phyloP scores from a whole-genome alignment of 352 stramenopile genomes.

The Bremia lactucae region DNA sequence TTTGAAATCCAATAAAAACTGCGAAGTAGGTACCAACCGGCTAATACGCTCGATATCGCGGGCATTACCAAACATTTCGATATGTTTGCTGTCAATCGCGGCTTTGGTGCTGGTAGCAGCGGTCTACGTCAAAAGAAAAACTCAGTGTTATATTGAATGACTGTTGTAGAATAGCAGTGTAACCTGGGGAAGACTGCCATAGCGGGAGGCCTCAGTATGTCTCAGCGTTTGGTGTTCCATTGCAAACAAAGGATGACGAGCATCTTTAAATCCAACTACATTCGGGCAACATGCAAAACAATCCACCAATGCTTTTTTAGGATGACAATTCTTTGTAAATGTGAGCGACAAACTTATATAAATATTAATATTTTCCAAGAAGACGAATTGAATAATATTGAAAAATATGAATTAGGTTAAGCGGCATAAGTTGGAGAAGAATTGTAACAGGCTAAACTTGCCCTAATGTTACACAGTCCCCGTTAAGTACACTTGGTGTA shows the following conservation, averaged over 20 bases:
- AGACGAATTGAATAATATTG: too few relatives aligned
- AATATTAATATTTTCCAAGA: too few relatives aligned
- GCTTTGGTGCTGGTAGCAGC: slow-evolving; percentile 8
- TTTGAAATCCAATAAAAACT: not conserved
- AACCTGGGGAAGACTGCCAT: slow-evolving; percentile 23
- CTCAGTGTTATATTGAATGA: not conserved
- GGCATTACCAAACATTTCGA: slow-evolving; percentile 15
- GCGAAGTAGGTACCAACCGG: slow-evolving; percentile 13
- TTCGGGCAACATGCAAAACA: slow-evolving; percentile 2
- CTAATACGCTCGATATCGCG: slow-evolving; percentile 27
- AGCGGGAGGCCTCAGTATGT: slow-evolving; percentile 15
- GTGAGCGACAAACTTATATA: too few relatives aligned
- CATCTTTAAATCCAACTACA: not conserved
- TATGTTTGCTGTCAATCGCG: slow-evolving; percentile 6
- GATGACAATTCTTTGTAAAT: too few relatives aligned
- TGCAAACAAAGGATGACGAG: slow-evolving; percentile 1
- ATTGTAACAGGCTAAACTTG: too few relatives aligned
- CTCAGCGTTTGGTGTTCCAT: slow-evolving; percentile 32
- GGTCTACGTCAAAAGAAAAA: not conserved
- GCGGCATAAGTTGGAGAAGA: too few relatives aligned
- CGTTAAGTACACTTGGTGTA: too few relatives aligned
- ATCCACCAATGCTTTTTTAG: too few relatives aligned
- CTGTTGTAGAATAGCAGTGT: too few relatives aligned
- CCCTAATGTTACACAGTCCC: too few relatives aligned
- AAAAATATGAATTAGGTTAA: too few relatives aligned